These are phyloP conservation scores for Saccharomyces cerevisiae DNA, from an alignment of 805 yeast genomes.

Conservation along the genomic window DNA sequence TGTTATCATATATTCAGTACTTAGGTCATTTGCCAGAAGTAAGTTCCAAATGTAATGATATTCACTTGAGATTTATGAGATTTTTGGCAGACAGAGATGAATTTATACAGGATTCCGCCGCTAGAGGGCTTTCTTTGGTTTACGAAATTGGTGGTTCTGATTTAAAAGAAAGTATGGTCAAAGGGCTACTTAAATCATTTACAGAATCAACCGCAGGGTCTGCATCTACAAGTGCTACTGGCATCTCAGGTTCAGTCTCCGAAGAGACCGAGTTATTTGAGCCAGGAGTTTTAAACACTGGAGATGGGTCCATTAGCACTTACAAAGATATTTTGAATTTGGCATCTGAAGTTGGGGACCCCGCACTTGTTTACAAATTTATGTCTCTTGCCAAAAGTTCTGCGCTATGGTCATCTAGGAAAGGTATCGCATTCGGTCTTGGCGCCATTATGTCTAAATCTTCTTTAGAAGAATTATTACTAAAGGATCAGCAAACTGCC, in stretches of 20 bases:
- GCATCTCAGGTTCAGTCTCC: conserved; percentile 54
- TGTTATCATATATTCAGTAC: conserved; percentile 70
- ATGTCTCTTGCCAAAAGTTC: conserved; percentile 87
- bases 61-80: conserved; percentile 69
- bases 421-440: conserved; percentile 89
- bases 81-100: conserved; percentile 79
- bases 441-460: conserved; percentile 78
- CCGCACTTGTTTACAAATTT: conserved; percentile 84
- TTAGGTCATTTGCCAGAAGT: conserved; percentile 45
- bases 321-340: conserved; percentile 80
- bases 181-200: conserved; percentile 64
- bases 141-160: conserved; percentile 69
- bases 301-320: conserved; percentile 81
- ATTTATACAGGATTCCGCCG: conserved; percentile 83
- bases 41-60: conserved; percentile 39
- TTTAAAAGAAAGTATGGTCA: conserved; percentile 63
- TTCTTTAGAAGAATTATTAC: conserved; percentile 54
- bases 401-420: conserved; percentile 83
- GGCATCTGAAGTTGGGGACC: conserved; percentile 94
- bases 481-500: conserved; percentile 46
- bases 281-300: conserved; percentile 69
- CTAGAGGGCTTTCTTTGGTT: conserved; percentile 74
- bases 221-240: conserved; percentile 31
- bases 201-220: conserved; percentile 51
- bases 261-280: conserved; percentile 81